Conservation (phyloP, 225 moss, liverwort and hornwort species). For the Pseudoscleropodium purum region DNA sequence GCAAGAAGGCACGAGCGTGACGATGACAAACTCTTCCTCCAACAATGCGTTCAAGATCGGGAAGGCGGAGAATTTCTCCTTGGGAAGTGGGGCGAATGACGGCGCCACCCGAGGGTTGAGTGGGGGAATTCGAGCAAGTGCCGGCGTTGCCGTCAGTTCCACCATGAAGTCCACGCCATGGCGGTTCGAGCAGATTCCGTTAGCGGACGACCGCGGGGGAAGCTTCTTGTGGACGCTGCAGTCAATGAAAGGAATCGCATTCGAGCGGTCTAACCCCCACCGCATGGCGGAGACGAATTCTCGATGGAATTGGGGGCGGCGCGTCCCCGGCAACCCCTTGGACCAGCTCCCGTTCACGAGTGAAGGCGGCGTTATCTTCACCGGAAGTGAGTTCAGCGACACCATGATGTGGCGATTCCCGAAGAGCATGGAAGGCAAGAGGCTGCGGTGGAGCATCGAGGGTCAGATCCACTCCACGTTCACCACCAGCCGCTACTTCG, state of each 20-base stretch:
- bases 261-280: constrained; percentile 32
- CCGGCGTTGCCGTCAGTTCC: background rate
- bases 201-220: constrained; percentile 27
- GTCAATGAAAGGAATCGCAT: constrained; percentile 30
- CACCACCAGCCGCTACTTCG: constrained; percentile 35
- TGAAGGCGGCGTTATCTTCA: constrained; percentile 38
- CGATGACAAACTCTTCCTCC: constrained; percentile 44
- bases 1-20: constrained; percentile 25
- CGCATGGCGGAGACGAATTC: constrained; percentile 33
- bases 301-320: constrained; percentile 24
- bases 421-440: constrained; percentile 30
- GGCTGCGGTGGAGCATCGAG: constrained; percentile 31
- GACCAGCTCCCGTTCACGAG: constrained; percentile 32
- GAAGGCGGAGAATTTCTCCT: background rate
- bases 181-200: constrained; percentile 40
- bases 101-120: constrained; percentile 5
- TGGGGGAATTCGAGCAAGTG: constrained; percentile 7
- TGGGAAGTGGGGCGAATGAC: constrained; percentile 6
- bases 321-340: constrained; percentile 31
- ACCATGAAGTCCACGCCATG: constrained; percentile 38
- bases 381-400: constrained; percentile 11
- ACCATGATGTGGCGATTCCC: constrained; percentile 43
- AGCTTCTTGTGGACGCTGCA: constrained; percentile 42
- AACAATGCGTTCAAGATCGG: constrained; percentile 21
- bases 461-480: constrained; percentile 39